Conservation (phyloP, 2,329 filamentous ascomycete genomes). For the Remersonia thermophila region DNA sequence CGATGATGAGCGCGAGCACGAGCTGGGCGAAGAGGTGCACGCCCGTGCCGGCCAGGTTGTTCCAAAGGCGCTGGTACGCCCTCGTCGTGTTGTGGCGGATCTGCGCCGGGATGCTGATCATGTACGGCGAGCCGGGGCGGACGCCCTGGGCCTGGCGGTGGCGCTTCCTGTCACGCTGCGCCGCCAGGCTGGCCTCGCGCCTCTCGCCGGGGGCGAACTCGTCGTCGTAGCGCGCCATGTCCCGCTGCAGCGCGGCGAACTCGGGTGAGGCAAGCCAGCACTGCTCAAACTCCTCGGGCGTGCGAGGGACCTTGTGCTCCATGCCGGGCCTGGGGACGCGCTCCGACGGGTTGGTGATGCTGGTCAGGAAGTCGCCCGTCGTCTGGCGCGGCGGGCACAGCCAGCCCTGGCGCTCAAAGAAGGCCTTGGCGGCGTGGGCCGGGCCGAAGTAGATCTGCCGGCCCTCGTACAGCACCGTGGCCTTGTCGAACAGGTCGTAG, state of each 20-base stretch:
- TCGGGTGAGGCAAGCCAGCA: conserved; percentile 14
- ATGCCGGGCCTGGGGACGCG: conserved; percentile 46
- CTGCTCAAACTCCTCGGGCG: conserved; percentile 49
- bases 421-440: conserved; percentile 40
- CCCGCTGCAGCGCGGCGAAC: conserved; percentile 9
- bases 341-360: conserved; percentile 51
- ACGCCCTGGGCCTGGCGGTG: conserved; percentile 12
- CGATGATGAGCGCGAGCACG: conserved; percentile 53
- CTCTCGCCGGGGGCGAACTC: conserved; percentile 7
- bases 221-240: conserved; percentile 9
- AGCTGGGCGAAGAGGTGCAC: conserved; percentile 44
- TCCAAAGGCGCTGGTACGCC: conserved; percentile 18
- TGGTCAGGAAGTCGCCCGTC: conserved; percentile 60
- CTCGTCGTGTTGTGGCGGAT: conserved; percentile 9
- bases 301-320: conserved; percentile 40
- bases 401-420: conserved; percentile 51
- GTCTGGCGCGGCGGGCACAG: conserved; percentile 41
- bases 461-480: conserved; percentile 62
- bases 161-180: conserved; percentile 11
- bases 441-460: conserved; percentile 66
- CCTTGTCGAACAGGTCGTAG: conserved; percentile 51
- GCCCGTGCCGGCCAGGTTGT: conserved; percentile 20
- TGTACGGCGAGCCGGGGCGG: conserved; percentile 14
- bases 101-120: conserved; percentile 12
- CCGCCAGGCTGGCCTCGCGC: conserved; percentile 5